Conservation (phyloP, 83 land plant species). For the Thuja plicata region DNA sequence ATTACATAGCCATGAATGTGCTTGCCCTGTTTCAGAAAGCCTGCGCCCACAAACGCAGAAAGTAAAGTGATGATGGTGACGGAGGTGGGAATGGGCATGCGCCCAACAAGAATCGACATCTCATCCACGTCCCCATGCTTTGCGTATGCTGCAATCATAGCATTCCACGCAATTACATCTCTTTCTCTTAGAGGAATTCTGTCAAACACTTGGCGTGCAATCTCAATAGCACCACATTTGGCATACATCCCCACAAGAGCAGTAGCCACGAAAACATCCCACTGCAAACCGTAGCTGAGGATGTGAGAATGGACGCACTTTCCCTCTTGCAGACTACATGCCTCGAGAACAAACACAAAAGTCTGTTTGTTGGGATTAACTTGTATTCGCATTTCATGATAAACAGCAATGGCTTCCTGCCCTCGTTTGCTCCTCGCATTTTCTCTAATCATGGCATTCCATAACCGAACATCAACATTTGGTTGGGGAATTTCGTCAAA, state of each 20-base stretch:
- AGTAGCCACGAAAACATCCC: neutral
- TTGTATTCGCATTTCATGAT: neutral
- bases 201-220: neutral
- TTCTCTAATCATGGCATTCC: neutral
- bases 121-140: neutral
- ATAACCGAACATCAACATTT: no score
- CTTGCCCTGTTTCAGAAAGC: neutral
- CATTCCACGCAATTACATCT: neutral
- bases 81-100: neutral
- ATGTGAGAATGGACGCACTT: conserved; percentile 4
- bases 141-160: neutral
- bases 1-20: neutral
- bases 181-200: neutral
- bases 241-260: conserved; percentile 12
- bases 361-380: neutral
- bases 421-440: neutral
- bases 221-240: neutral
- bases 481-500: neutral
- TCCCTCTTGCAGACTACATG: neutral
- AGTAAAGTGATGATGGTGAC: neutral
- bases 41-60: neutral
- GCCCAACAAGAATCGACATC: neutral
- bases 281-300: neutral
- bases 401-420: neutral
- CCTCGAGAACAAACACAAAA: neutral